A percentile compares a stretch with the other conserved stretches of the same genome.
These are phyloP conservation scores for Talaromyces proteolyticus DNA, from an alignment of 495 filamentous ascomycete genomes.

Conservation along the genomic window DNA sequence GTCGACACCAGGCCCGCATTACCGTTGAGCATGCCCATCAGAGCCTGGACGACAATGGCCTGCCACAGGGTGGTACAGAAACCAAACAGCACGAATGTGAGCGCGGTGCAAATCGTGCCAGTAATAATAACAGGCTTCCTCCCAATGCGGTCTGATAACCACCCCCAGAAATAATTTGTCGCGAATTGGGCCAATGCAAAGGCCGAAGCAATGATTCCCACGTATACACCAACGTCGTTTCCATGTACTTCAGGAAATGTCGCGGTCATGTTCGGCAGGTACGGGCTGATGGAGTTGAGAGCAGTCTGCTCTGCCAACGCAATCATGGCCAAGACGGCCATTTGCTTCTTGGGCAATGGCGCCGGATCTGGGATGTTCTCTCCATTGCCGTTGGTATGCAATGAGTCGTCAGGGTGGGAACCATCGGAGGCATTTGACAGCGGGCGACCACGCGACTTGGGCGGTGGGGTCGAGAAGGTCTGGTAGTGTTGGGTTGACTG, in stretches of 20 bases:
- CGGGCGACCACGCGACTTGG: slow-evolving; percentile 66
- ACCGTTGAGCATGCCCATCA: slow-evolving; percentile 92
- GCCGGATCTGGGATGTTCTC: slow-evolving; percentile 32
- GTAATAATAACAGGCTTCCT: slow-evolving; percentile 85
- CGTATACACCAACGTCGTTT: slow-evolving; percentile 75
- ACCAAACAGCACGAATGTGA: slow-evolving; percentile 81
- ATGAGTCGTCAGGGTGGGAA: slow-evolving; percentile 26
- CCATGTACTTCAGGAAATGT: slow-evolving; percentile 74
- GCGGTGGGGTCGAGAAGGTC: slow-evolving; percentile 88
- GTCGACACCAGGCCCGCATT: slow-evolving; percentile 87
- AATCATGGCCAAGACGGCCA: slow-evolving; percentile 78
- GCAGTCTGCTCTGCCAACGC: slow-evolving; percentile 93
- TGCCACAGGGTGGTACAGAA: slow-evolving; percentile 80
- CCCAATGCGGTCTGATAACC: slow-evolving; percentile 82
- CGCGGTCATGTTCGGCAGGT: slow-evolving; percentile 86
- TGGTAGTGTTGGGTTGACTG: slow-evolving; percentile 82
- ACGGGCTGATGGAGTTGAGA: slow-evolving; percentile 93
- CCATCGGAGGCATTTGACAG: slow-evolving; percentile 41
- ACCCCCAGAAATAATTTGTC: slow-evolving; percentile 94
- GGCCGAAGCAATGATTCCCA: slow-evolving; percentile 79
- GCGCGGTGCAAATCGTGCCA: slow-evolving; percentile 77
- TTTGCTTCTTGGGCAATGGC: slow-evolving; percentile 76
- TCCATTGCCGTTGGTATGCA: slow-evolving; percentile 18
- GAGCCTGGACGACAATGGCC: slow-evolving; percentile 73
- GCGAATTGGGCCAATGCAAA: slow-evolving; percentile 90